phyloP scores from a whole-genome alignment of 495 filamentous ascomycete species.

The Xylaria castorea region DNA sequence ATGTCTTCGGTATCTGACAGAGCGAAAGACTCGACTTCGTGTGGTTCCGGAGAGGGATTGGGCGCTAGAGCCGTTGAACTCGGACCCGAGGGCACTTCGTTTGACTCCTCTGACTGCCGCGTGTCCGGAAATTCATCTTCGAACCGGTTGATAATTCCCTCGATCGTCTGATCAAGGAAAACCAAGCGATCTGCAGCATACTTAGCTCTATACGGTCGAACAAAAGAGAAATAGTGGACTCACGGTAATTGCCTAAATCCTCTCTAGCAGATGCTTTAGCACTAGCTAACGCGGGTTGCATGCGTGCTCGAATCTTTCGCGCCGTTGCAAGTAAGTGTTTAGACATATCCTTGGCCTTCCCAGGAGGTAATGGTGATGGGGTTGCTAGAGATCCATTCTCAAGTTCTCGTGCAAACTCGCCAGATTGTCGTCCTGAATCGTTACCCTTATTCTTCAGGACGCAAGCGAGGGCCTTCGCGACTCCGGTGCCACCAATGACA shows the following conservation, averaged over 20 bases:
- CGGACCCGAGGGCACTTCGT: slow-evolving; percentile 38
- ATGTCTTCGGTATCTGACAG: slow-evolving; percentile 49
- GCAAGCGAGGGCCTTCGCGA: slow-evolving; percentile 91
- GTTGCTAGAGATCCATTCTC: slow-evolving; percentile 40
- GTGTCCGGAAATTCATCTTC: slow-evolving; percentile 96
- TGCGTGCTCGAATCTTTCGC: slow-evolving; percentile 80
- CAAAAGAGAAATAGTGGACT: slow-evolving; percentile 44
- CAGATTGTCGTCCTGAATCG: slow-evolving; percentile 57
- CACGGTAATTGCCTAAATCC: slow-evolving; percentile 75
- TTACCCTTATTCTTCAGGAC: slow-evolving; percentile 79
- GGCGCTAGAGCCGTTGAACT: slow-evolving; percentile 47
- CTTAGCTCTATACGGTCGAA: slow-evolving; percentile 24
- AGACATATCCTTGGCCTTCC: slow-evolving; percentile 88
- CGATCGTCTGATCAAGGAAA: slow-evolving; percentile 88
- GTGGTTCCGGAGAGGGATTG: slow-evolving; percentile 33
- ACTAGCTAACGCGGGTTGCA: slow-evolving; percentile 84
- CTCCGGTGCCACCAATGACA: slow-evolving; percentile 92
- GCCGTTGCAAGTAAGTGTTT: slow-evolving; percentile 86
- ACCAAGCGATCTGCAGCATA: slow-evolving; percentile 72
- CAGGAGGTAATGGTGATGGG: slow-evolving; percentile 41
- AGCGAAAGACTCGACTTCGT: slow-evolving; percentile 38
- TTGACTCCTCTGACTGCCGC: slow-evolving; percentile 61
- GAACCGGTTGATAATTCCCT: slow-evolving; percentile 91
- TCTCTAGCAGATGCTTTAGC: slow-evolving; percentile 61
- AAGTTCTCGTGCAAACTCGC: slow-evolving; percentile 50